Evolutionary conservation across 1,284 basidiomycete species (phyloP), one percentile per base, ranked within the genome.

Genomic region (Cutaneotrichosporon mucoides): DNA sequence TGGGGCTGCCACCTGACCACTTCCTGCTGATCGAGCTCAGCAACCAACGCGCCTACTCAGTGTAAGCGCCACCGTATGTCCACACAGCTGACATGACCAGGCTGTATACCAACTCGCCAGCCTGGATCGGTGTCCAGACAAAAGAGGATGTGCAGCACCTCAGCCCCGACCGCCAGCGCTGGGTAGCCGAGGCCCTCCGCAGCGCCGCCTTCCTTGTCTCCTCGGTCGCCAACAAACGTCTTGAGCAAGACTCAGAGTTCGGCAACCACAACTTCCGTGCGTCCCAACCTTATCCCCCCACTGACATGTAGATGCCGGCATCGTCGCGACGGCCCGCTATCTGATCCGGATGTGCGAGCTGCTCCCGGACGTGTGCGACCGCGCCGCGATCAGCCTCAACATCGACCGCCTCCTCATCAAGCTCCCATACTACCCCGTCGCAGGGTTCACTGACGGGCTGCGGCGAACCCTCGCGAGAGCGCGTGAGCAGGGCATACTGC

Each of bases 21-120:
- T 59, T 70, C 43, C 50, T 70, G 38, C 57, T 62, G 13, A 60
- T 67, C 10, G 68, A 70, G 49, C 47, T 59, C 12, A 56, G 52
- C 33, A 56, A 63, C 47, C 62, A 60, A 41, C 47, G 51, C 13
- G 59, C 62, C 4, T 63, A 60, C 34, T 44, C 53, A 6, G 56
- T 63, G 54, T 59, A 34, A 36, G 56, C 41, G n/a, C 7, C 10
- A 11, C 38, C 1, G 35, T 33, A 47, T 54, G 34, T 53, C 51
- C 44, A 1, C 16, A 54, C 8, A 40, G 53, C 35, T 40, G 24
- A 24, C 24, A 24, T 24, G 24, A 24, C 24, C 24, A 24, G 24
- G 24, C 55, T 63, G 49, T 63, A 58, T 24, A 44, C 49, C n/a
- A 60, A 63, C 40, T 53, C 59, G 34, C 51, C 50, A 6, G 59